phyloP scores from a whole-genome alignment of 2,329 filamentous ascomycete genomes.

The Pyricularia grisea region DNA sequence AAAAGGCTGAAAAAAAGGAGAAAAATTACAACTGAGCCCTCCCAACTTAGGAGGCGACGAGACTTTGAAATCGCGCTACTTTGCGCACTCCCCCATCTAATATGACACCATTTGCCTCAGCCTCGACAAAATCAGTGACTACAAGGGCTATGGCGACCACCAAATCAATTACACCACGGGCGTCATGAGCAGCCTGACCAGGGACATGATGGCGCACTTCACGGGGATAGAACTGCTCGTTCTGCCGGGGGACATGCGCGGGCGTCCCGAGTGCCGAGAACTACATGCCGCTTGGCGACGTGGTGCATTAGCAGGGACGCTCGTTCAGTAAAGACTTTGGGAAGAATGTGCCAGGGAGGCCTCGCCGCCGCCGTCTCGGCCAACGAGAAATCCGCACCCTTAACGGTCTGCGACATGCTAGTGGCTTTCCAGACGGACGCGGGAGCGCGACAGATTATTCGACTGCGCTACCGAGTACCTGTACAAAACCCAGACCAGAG shows the following conservation, averaged over 20 bases:
- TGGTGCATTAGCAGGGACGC: background rate
- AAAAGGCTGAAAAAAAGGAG: background rate
- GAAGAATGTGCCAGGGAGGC: background rate
- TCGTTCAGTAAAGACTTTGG: background rate
- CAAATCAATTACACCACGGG: conserved; percentile 17
- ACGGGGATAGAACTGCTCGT: background rate
- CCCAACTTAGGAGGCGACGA: background rate
- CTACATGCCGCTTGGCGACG: background rate
- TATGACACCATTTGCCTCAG: background rate
- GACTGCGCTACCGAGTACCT: background rate
- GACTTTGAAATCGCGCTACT: background rate
- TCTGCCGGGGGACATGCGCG: background rate
- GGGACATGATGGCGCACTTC: background rate
- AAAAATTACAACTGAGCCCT: background rate
- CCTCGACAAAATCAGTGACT: background rate
- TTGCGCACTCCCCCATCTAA: background rate
- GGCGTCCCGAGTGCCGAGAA: background rate
- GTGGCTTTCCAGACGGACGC: background rate
- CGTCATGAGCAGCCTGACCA: background rate
- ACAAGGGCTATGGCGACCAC: background rate
- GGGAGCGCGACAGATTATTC: background rate
- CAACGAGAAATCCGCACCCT: background rate
- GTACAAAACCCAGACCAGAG: background rate
- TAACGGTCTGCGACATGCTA: background rate
- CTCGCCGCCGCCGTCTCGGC: background rate